A percentile compares a stretch with the other conserved stretches of the same genome.
These are phyloP conservation scores for Talaromyces marneffei DNA, from an alignment of 2,329 filamentous ascomycete species.

Conservation along the genomic window DNA sequence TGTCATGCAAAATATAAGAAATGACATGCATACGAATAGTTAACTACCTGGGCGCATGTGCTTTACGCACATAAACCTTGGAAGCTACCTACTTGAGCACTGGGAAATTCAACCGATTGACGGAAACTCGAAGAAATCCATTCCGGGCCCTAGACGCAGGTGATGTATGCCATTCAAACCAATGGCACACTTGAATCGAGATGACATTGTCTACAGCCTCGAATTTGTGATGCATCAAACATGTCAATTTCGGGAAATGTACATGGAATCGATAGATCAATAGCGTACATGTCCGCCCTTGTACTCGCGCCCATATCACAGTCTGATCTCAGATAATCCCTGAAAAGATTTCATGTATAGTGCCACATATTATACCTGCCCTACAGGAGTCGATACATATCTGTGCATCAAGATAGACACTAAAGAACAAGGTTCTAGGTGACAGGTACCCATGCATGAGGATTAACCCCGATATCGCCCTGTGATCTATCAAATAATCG, in stretches of 20 bases:
- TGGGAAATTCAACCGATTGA: background rate
- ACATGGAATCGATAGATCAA: background rate
- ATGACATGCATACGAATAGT: background rate
- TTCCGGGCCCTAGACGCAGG: background rate
- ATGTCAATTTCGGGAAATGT: background rate
- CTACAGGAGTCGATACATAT: background rate
- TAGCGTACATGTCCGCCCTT: background rate
- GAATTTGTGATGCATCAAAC: background rate
- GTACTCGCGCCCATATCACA: background rate
- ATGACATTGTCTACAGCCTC: background rate
- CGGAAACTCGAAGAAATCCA: background rate
- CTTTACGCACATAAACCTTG: background rate
- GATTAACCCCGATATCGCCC: background rate
- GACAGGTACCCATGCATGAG: constrained; percentile 9
- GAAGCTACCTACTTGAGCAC: too few species aligned
- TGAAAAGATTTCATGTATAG: background rate
- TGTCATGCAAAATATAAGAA: background rate
- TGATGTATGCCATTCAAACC: background rate
- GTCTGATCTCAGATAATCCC: background rate
- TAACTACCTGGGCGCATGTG: background rate
- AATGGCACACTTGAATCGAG: background rate
- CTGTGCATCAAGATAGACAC: background rate
- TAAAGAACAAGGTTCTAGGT: background rate
- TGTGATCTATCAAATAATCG: background rate
- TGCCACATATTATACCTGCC: background rate